These are phyloP conservation scores for Dillenia suffruticosa DNA, from an alignment of 164 flowering plant genomes.

Conservation along the genomic window DNA sequence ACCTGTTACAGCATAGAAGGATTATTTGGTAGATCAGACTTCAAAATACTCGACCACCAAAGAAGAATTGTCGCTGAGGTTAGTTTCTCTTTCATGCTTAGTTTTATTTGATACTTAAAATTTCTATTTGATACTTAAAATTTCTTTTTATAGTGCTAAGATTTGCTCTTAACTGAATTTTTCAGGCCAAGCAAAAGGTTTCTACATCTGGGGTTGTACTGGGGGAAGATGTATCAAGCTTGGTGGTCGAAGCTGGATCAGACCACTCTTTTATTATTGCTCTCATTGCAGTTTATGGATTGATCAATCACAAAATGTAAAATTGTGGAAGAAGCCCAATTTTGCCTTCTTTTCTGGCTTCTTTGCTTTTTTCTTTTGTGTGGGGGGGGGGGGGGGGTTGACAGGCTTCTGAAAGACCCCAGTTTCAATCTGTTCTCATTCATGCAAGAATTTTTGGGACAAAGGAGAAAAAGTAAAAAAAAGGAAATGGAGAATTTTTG, in stretches of 20 bases:
- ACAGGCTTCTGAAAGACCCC: too few species aligned
- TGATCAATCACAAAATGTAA: constrained; percentile 23
- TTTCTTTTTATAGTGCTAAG: not conserved
- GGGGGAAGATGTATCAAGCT: constrained; percentile 56
- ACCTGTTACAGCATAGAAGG: constrained; percentile 19
- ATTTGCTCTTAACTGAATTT: not conserved
- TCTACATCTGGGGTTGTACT: constrained; percentile 40
- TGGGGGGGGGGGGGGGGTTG: too few species aligned
- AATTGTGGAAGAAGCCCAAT: not conserved
- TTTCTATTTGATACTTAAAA: too few species aligned
- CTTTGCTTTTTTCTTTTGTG: too few species aligned
- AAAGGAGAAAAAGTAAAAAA: too few species aligned
- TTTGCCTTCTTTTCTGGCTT: too few species aligned
- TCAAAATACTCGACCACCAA: constrained; percentile 18
- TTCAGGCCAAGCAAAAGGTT: constrained; percentile 43
- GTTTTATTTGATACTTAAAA: not conserved
- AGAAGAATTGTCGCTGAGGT: constrained; percentile 51
- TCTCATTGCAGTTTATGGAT: constrained; percentile 36
- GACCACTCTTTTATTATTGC: constrained; percentile 51
- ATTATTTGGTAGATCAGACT: constrained; percentile 11
- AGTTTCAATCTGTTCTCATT: too few species aligned
- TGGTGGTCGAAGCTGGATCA: constrained; percentile 41
- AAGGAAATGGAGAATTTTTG: too few species aligned
- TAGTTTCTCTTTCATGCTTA: not conserved
- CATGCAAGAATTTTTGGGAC: too few species aligned